Conservation (phyloP, 805 yeast genomes). For the Candida qinlingensis region DNA sequence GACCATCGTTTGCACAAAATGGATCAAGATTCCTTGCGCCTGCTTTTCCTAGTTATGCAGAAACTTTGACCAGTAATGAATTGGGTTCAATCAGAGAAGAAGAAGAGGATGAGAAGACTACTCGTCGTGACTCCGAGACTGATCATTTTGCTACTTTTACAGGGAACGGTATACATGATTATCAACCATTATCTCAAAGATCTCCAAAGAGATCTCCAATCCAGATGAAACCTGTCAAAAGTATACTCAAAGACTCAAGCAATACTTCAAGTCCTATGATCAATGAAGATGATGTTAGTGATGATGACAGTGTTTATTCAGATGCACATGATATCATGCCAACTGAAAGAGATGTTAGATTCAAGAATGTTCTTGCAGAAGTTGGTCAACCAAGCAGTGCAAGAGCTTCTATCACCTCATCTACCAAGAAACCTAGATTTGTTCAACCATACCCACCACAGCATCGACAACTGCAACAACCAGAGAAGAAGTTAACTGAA, state of each 20-base stretch:
- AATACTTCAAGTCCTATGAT: not conserved
- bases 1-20: not conserved
- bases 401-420: not conserved
- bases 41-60: slow-evolving; percentile 21
- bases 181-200: not conserved
- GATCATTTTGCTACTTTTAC: not conserved
- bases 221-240: slow-evolving; percentile 1
- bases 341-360: slow-evolving; percentile 1
- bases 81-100: slow-evolving; percentile 28
- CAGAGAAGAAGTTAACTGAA: slow-evolving; percentile 1
- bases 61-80: slow-evolving; percentile 24
- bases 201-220: not conserved
- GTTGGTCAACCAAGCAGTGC: not conserved
- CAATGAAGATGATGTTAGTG: slow-evolving; percentile 11
- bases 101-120: slow-evolving; percentile 8
- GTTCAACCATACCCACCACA: not conserved
- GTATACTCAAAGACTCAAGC: not conserved
- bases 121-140: no score
- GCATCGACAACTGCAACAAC: not conserved
- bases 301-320: slow-evolving; percentile 22
- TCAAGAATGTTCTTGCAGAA: not conserved
- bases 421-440: not conserved
- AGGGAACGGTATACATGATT: not conserved
- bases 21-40: slow-evolving; percentile 19
- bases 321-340: slow-evolving; percentile 21